Conservation (phyloP, 2,329 filamentous ascomycete species). For the Arthrobotrys conoides region DNA sequence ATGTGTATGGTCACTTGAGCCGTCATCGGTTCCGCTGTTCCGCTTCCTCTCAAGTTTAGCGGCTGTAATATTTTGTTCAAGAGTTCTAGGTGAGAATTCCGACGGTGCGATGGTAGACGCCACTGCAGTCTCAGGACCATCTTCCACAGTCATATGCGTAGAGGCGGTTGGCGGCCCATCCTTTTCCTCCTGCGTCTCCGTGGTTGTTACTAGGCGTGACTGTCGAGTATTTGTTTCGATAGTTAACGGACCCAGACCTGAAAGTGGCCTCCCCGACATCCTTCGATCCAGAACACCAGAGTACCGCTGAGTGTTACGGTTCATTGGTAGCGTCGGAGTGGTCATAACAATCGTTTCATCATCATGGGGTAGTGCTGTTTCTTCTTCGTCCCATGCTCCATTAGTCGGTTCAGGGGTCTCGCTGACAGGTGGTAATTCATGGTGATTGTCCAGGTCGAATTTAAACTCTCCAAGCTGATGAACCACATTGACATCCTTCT, state of each 20-base stretch:
- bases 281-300: constrained; percentile 55
- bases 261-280: constrained; percentile 55
- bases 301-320: constrained; percentile 43
- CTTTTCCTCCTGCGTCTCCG: constrained; percentile 29
- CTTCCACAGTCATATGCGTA: constrained; percentile 29
- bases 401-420: constrained; percentile 70
- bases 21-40: constrained; percentile 54
- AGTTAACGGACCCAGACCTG: constrained; percentile 51
- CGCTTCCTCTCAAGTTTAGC: constrained; percentile 48
- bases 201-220: constrained; percentile 41
- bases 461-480: constrained; percentile 87
- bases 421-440: constrained; percentile 74
- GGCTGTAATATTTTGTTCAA: constrained; percentile 50
- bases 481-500: constrained; percentile 86
- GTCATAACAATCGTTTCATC: constrained; percentile 56
- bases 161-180: constrained; percentile 24
- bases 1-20: constrained; percentile 56
- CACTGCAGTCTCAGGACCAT: constrained; percentile 34
- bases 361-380: constrained; percentile 36
- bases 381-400: constrained; percentile 51
- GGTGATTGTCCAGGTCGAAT: constrained; percentile 78
- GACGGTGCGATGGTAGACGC: constrained; percentile 40
- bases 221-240: constrained; percentile 56
- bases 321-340: constrained; percentile 37
- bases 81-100: constrained; percentile 49